Evolutionary conservation across 2,329 filamentous ascomycete species (phyloP).

Genomic region (Calonectria hongkongensis): DNA sequence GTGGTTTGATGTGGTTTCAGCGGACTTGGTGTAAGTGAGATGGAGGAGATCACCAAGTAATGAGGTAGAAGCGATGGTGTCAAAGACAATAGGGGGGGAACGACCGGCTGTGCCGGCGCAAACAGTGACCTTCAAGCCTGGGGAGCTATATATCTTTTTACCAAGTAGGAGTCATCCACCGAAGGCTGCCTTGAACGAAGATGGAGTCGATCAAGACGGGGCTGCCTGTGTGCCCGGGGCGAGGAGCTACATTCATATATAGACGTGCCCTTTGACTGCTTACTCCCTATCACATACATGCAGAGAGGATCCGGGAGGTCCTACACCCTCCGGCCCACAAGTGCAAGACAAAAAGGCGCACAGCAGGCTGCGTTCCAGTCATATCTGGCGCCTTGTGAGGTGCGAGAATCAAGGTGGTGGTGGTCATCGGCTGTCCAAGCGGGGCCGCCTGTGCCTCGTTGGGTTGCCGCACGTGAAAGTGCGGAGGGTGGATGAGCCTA

Average conservation of each 20-base stretch:
- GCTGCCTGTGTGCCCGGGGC: slow-evolving; percentile 33
- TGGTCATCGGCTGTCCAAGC: slow-evolving; percentile 53
- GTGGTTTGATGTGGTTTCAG: slow-evolving; percentile 26
- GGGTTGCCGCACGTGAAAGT: slow-evolving; percentile 51
- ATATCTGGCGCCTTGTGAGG: slow-evolving; percentile 50
- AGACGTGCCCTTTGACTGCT: slow-evolving; percentile 43
- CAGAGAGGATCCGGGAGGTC: slow-evolving; percentile 31
- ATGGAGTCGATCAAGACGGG: slow-evolving; percentile 45
- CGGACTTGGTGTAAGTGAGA: slow-evolving; percentile 42
- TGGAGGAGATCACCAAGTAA: slow-evolving; percentile 37
- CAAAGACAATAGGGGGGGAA: slow-evolving; percentile 44
- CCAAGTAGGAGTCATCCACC: slow-evolving; percentile 52
- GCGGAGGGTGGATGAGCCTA: slow-evolving; percentile 44
- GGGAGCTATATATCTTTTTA: slow-evolving; percentile 48
- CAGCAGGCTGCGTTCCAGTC: slow-evolving; percentile 47
- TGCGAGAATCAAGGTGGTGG: slow-evolving; percentile 38
- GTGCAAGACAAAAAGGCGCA: slow-evolving; percentile 44
- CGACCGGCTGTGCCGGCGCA: slow-evolving; percentile 49
- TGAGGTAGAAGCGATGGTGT: slow-evolving; percentile 44
- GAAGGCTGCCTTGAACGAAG: slow-evolving; percentile 41
- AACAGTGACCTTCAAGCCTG: slow-evolving; percentile 46
- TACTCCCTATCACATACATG: slow-evolving; percentile 37
- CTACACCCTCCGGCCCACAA: slow-evolving; percentile 20
- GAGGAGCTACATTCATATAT: slow-evolving; percentile 47
- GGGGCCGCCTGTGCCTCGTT: slow-evolving; percentile 46